Conservation (phyloP, 768 basidiomycete genomes). For the Tylopilus sp. region DNA sequence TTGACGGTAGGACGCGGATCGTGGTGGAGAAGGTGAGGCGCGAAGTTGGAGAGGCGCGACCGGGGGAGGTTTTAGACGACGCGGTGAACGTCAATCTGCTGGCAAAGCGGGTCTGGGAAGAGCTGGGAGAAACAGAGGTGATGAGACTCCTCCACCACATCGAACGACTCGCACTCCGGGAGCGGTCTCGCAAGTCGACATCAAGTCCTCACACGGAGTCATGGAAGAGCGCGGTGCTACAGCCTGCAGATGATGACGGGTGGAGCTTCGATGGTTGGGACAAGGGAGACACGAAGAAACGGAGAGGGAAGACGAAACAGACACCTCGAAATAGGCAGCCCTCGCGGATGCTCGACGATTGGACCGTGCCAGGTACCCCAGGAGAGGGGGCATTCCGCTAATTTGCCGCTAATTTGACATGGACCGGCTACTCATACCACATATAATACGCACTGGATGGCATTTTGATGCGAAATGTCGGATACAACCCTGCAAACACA, state of each 20-base stretch:
- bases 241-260: constrained; percentile 32
- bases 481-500: too few species aligned
- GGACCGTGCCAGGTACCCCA: neutral
- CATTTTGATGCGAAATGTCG: neutral
- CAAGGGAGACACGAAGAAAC: neutral
- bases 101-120: constrained; percentile 40
- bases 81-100: constrained; percentile 32
- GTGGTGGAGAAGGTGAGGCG: constrained; percentile 62
- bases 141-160: constrained; percentile 51
- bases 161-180: constrained; percentile 39
- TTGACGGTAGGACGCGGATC: constrained; percentile 56
- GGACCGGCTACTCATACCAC: too few species aligned
- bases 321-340: neutral
- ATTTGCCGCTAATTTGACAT: too few species aligned
- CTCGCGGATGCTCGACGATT: neutral
- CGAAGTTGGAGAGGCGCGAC: constrained; percentile 54
- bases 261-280: constrained; percentile 54
- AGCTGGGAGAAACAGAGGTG: constrained; percentile 46
- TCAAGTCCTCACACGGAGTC: constrained; percentile 17
- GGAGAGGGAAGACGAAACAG: neutral
- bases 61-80: constrained; percentile 44
- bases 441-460: neutral
- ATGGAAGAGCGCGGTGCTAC: constrained; percentile 45
- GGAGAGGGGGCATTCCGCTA: constrained; percentile 8
- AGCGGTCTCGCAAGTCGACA: constrained; percentile 13